Evolutionary conservation across 2,329 filamentous ascomycete species (phyloP), one percentile per base, ranked within the genome.

Genomic region (Furcasterigmium sp.): DNA sequence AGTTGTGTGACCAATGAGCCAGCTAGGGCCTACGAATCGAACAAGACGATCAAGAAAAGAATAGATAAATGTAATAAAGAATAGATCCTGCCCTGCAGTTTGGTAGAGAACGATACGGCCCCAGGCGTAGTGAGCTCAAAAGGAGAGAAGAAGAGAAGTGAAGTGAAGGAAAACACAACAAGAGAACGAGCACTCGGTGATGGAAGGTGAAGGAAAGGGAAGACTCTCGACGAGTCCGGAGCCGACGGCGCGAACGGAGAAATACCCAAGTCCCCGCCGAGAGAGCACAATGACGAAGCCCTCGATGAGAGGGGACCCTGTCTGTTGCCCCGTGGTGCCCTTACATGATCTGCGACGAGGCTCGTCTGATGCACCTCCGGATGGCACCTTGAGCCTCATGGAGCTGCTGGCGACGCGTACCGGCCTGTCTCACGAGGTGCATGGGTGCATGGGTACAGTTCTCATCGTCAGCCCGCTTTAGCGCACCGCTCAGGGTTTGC

Each of bases 61-160:
- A 32, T 25, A 30, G 48, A 40, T 18, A 28, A 48, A 42, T 13
- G 17, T 26, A 34, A 29, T 39, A 36, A 37, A 37, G 28, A 42
- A 42, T 32, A 44, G 38, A 42, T 44, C 44, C 37, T 42, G 34
- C 23, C 44, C 47, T 45, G 46, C 41, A 50, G 48, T 42, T n/a
- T n/a, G 42, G 38, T 25, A 26, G 36, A 30, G 32, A 35, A 35
- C 18, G 32, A 17, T 35, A 9, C 32, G 32, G 32, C 23, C 32
- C 11, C 9, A 10, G 32, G 4, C 26, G 13, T 25, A 38, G 17
- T 32, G 23, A 28, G 39, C 11, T 39, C 21, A 46, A 37, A 36
- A 43, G 47, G 18, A n/a, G 15, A 17, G 38, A 25, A 39, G 28
- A 37, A 47, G 39, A 26, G 23, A 44, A 45, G 37, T 25, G 23